Conservation (phyloP, 2,329 filamentous ascomycete genomes). For the Pseudopyrenochaeta lycopersici region DNA sequence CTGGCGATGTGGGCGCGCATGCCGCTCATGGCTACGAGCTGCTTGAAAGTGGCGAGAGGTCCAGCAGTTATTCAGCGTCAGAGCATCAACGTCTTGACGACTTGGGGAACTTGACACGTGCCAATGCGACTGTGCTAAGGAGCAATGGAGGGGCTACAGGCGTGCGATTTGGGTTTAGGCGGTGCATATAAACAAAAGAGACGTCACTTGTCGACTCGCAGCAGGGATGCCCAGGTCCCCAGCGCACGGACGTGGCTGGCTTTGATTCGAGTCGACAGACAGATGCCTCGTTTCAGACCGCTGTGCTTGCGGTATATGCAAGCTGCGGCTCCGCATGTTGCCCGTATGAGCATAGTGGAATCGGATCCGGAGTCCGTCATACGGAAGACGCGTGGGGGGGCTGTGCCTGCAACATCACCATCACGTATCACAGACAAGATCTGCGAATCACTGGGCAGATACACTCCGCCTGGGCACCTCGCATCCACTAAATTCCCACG, state of each 20-base stretch:
- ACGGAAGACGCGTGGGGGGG: constrained; percentile 6
- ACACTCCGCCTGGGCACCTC: constrained; percentile 1
- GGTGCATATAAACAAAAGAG: constrained; percentile 26
- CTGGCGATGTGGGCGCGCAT: constrained; percentile 49
- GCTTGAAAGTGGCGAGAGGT: background rate
- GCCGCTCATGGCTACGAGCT: constrained; percentile 41
- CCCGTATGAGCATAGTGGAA: constrained; percentile 2
- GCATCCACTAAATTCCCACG: background rate
- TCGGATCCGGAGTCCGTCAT: constrained; percentile 3
- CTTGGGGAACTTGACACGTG: constrained; percentile 20
- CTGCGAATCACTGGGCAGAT: constrained; percentile 2
- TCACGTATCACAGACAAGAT: constrained; percentile 8
- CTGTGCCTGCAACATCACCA: constrained; percentile 2
- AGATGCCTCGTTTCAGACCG: constrained; percentile 8
- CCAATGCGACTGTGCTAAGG: constrained; percentile 5
- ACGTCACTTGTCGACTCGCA: constrained; percentile 19
- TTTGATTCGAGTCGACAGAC: constrained; percentile 15
- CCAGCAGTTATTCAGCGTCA: background rate
- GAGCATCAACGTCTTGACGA: background rate
- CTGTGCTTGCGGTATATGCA: constrained; percentile 1
- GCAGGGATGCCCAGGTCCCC: constrained; percentile 12
- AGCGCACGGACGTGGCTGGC: constrained; percentile 19
- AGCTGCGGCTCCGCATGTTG: background rate
- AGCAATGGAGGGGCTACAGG: constrained; percentile 5
- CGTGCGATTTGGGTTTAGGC: constrained; percentile 11